A percentile compares a stretch with the other conserved stretches of the same genome.
These are phyloP conservation scores for Puccinellia tenuiflora DNA, from an alignment of 176 grass and related monocot species.

Conservation along the genomic window DNA sequence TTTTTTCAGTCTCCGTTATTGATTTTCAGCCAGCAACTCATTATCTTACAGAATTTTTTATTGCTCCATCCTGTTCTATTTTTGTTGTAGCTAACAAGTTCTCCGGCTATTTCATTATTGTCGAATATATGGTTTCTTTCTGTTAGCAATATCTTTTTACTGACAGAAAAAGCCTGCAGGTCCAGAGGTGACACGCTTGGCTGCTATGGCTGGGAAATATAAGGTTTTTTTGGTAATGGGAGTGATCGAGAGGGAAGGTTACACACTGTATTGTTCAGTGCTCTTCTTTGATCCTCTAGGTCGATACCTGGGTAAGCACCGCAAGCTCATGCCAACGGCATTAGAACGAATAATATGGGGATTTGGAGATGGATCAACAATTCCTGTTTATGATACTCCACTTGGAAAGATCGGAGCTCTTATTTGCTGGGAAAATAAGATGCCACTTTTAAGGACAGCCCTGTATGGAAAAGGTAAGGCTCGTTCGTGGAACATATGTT, in stretches of 20 bases:
- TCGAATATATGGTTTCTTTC: neutral
- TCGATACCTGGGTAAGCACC: constrained; percentile 76
- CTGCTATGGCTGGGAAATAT: constrained; percentile 78
- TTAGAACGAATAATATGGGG: constrained; percentile 91
- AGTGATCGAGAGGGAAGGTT: constrained; percentile 83
- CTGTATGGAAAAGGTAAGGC: constrained; percentile 85
- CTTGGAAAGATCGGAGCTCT: constrained; percentile 90
- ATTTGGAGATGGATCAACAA: constrained; percentile 87
- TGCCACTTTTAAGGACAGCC: constrained; percentile 85
- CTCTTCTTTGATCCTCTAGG: constrained; percentile 93
- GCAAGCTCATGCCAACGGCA: constrained; percentile 85
- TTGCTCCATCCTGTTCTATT: neutral
- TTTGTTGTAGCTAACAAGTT: neutral
- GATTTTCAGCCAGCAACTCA: neutral
- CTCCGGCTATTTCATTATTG: neutral
- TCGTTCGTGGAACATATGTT: neutral
- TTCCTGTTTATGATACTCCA: constrained; percentile 89
- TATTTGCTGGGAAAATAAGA: constrained; percentile 97
- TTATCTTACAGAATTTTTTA: neutral
- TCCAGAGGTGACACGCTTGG: constrained; percentile 76
- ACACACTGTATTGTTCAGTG: constrained; percentile 79
- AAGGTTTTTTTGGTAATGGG: constrained; percentile 96
- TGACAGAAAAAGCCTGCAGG: constrained; percentile 38
- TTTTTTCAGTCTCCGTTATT: neutral
- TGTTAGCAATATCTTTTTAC: neutral